These are phyloP conservation scores for Penicillium concentricum DNA, from an alignment of 2,329 filamentous ascomycete genomes.

Conservation along the genomic window DNA sequence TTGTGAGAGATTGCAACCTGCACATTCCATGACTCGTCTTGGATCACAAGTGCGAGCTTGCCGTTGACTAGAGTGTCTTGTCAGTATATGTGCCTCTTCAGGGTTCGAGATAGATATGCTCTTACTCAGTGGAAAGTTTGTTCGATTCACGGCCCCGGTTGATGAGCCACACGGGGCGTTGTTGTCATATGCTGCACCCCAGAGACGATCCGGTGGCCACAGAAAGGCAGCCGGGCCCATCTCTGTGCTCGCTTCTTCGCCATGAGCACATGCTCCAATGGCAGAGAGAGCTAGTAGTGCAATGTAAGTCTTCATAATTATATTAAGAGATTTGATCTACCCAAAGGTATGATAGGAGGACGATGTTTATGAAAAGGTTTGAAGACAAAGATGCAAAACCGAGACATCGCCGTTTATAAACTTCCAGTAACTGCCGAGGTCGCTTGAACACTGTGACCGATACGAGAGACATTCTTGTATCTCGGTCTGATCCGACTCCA, in stretches of 20 bases:
- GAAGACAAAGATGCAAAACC: not conserved
- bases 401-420: not conserved
- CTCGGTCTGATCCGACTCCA: not conserved
- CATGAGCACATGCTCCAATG: not conserved
- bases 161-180: slow-evolving; percentile 58
- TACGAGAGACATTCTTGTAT: not conserved
- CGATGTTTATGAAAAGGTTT: no score
- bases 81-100: not conserved
- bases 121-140: slow-evolving; percentile 57
- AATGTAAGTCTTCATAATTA: slow-evolving; percentile 2
- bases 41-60: slow-evolving; percentile 55
- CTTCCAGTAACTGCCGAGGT: not conserved
- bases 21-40: slow-evolving; percentile 57
- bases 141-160: slow-evolving; percentile 50
- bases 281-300: slow-evolving; percentile 10
- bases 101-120: not conserved
- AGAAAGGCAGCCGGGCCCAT: slow-evolving; percentile 62
- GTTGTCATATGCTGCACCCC: slow-evolving; percentile 57
- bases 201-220: slow-evolving; percentile 60
- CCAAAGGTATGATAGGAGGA: not conserved
- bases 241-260: slow-evolving; percentile 21
- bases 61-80: slow-evolving; percentile 48
- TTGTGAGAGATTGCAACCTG: slow-evolving; percentile 55
- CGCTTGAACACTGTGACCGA: not conserved
- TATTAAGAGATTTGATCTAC: not conserved